Percentiles rank a stretch among this genome's conserved stretches.
phyloP scores from a whole-genome alignment of 768 basidiomycete species.

The Kwoniella sp. region DNA sequence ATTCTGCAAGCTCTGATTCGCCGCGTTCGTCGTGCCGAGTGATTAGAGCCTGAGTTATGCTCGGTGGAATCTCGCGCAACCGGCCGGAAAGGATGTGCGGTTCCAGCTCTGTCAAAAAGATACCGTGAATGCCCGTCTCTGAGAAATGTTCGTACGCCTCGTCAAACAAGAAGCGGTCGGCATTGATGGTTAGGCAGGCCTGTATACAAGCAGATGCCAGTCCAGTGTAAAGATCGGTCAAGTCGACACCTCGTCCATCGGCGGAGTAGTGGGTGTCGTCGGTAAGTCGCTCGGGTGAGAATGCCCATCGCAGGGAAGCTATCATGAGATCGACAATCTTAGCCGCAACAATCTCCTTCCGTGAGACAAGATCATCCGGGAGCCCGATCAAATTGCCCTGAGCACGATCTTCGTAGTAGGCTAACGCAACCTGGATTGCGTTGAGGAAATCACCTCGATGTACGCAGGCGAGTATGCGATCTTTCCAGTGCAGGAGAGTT shows the following conservation, averaged over 20 bases:
- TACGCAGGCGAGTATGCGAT: constrained; percentile 77
- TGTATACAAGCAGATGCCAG: constrained; percentile 57
- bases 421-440: constrained; percentile 78
- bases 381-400: constrained; percentile 83
- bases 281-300: constrained; percentile 89
- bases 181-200: constrained; percentile 75
- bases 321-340: constrained; percentile 77
- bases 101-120: constrained; percentile 78
- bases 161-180: constrained; percentile 84
- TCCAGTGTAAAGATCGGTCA: constrained; percentile 81
- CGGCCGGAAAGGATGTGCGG: constrained; percentile 70
- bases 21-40: constrained; percentile 67
- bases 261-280: constrained; percentile 77
- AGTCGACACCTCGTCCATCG: constrained; percentile 86
- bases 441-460: constrained; percentile 79
- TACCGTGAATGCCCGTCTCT: constrained; percentile 71
- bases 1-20: constrained; percentile 72
- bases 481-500: constrained; percentile 89
- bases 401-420: constrained; percentile 70
- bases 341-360: constrained; percentile 64
- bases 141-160: constrained; percentile 89
- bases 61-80: constrained; percentile 74
- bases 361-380: constrained; percentile 61
- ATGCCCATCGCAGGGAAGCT: constrained; percentile 82
- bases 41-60: constrained; percentile 79